Base-by-base conservation (phyloP, 1,284 basidiomycete genomes). In the Naganishia cerealis region DNA sequence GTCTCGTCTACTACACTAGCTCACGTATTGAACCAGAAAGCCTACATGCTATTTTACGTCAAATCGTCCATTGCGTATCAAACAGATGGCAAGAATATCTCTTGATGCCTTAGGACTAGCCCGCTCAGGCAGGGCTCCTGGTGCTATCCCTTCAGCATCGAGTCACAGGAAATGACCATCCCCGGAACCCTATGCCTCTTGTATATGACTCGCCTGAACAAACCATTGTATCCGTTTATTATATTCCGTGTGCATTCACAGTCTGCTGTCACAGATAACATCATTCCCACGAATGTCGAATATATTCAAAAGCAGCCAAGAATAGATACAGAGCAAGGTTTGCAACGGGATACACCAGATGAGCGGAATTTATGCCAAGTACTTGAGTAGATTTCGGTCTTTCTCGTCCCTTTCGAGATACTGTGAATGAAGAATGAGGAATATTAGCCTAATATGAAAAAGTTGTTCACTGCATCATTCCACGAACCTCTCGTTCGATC, bases 11-110 rank as follows among this genome's bases (percentile, higher is more conserved):
- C 90, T 4, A 88, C 83, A 33, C 82, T 93, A 12, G 83, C 85
- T 7, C 84, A 84, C 1, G 90, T 88, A 63, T 83, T 93, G 48
- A 81, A 78, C 67, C 90, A 91, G 39, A 83, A 85, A 67, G 89
- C 89, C 12, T 94, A 94, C 79, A 94, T 94, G 92, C 90, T 91
- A 71, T 93, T 94, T 82, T 94, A 94, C 76, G 90, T 92, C 69
- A 93, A 93, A 77, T 86, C 89, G 9, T 87, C 90, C 70, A 82
- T 94, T 56, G 90, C 92, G 71, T 94, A 93, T 67, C 75, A 66
- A 33, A 54, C 61, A 6, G 43, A 55, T n/a, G 54, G 38, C 15
- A 33, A 55, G 10, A 56, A 24, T 24, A n/a, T n/a, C 13, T 7
- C 46, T 5, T 50, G 46, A 50, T 50, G 21, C 43, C 5, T 18